Percentiles rank a stretch among this genome's conserved stretches.
Evolutionary conservation across 1,284 basidiomycete species (phyloP).

Genomic region (Naganishia cerealis): DNA sequence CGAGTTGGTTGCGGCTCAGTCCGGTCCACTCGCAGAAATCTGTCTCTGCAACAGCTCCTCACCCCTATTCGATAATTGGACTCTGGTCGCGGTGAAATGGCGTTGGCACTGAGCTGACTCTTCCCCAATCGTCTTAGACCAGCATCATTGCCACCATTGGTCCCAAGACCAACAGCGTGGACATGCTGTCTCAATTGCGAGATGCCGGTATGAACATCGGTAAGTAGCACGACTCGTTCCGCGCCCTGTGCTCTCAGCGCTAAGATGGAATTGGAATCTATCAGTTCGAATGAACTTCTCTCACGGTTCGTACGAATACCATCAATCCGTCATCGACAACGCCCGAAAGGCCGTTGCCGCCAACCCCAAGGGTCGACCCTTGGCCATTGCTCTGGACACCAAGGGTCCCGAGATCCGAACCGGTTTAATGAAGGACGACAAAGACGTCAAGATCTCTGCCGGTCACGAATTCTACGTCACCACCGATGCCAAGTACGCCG

Average conservation of each 20-base stretch:
- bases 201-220: slow-evolving; percentile 93
- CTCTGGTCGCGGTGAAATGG: neutral
- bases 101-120: neutral
- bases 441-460: slow-evolving; percentile 81
- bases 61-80: neutral
- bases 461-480: slow-evolving; percentile 94
- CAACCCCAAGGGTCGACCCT: slow-evolving; percentile 72
- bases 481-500: slow-evolving; percentile 77
- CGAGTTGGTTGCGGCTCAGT: neutral
- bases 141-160: slow-evolving; percentile 96
- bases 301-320: slow-evolving; percentile 93
- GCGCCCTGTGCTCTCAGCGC: neutral
- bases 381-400: slow-evolving; percentile 97
- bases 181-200: slow-evolving; percentile 76
- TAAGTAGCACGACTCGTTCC: slow-evolving; percentile 55
- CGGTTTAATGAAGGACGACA: slow-evolving; percentile 81
- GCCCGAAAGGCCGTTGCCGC: slow-evolving; percentile 77
- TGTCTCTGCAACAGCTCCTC: neutral
- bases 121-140: slow-evolving; percentile 61
- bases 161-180: slow-evolving; percentile 85
- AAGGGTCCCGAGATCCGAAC: slow-evolving; percentile 99
- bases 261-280: slow-evolving; percentile 1
- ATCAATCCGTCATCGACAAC: slow-evolving; percentile 97
- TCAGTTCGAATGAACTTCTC: slow-evolving; percentile 98
- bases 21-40: neutral